Evolutionary conservation across 495 filamentous ascomycete species (phyloP), one percentile per base, ranked within the genome.

Genomic region (Penicillium manginii): DNA sequence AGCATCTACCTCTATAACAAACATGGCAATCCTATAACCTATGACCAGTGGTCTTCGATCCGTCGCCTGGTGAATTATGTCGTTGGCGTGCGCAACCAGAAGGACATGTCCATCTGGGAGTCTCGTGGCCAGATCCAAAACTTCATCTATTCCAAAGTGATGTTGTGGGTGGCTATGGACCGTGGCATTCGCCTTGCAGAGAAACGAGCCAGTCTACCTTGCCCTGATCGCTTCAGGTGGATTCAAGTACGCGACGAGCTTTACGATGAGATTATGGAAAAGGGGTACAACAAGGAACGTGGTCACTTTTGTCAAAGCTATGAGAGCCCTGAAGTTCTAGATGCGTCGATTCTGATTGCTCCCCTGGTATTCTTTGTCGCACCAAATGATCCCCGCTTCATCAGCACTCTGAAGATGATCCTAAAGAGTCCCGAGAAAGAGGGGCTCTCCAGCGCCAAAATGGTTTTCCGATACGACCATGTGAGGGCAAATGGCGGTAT

Each of bases 91-190:
- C 69, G 75, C 33, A 53, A 73, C 70, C 78, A 86, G 45, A 84
- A 85, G 18, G 88, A 91, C 69, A 90, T 89, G 87, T 88, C 86
- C 15, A 90, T 91, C 63, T 90, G 88, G 88, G 88, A 91, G 67
- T 87, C 89, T 18, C 83, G 88, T 51, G 88, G 87, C 45, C 76
- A 84, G 58, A 85, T 86, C 68, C 86, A 90, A 65, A 82, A 89
- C 67, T 91, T 90, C 60, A 80, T 86, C 45, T 90, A 90, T 70
- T 87, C 84, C 14, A 88, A 90, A 61, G 81, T 91, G 59, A 88
- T 90, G 84, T 75, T 91, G 21, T 91, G 88, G 88, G 88, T 91
- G 4, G 87, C 87, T 40, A 79, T 91, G 50, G 88, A 90, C 67
- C 85, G 88, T 12, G 88, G 84, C 10, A 69, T 91, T 17, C 86